Conservation (phyloP, 2,329 filamentous ascomycete genomes). For the Colletotrichum tropicicola region DNA sequence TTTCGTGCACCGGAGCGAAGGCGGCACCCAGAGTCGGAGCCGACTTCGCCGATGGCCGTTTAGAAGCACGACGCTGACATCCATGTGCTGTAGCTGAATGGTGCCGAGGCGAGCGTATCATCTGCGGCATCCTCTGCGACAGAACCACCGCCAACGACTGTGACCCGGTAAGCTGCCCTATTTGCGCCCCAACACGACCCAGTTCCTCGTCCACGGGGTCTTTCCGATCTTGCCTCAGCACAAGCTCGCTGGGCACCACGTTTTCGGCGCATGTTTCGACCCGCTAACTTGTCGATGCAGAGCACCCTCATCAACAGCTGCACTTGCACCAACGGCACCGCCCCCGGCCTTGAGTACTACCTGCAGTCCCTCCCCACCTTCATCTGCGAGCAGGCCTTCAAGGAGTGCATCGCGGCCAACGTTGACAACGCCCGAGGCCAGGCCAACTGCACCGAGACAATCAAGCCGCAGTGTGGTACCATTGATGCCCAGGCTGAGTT, state of each 20-base stretch:
- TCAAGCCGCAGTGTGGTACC: constrained; percentile 57
- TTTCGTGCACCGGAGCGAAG: no score
- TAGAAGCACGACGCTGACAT: not conserved
- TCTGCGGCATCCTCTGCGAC: constrained; percentile 59
- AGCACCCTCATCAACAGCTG: constrained; percentile 56
- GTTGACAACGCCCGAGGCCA: constrained; percentile 53
- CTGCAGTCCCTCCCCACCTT: constrained; percentile 60
- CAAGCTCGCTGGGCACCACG: no score
- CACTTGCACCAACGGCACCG: constrained; percentile 57
- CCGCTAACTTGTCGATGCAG: constrained; percentile 38
- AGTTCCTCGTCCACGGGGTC: no score
- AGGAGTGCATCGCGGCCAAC: constrained; percentile 55
- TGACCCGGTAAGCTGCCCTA: constrained; percentile 49
- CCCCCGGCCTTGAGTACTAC: constrained; percentile 63
- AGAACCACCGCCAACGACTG: constrained; percentile 53
- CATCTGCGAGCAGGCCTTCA: constrained; percentile 59
- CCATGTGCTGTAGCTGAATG: constrained; percentile 50
- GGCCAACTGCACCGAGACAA: constrained; percentile 57
- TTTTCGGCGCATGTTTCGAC: not conserved
- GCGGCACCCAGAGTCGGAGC: no score
- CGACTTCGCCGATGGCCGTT: not conserved
- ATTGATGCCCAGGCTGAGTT: constrained; percentile 33
- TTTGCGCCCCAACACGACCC: not conserved
- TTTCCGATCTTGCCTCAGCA: no score
- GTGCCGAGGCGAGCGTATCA: constrained; percentile 61